Base-by-base conservation (phyloP, 2,329 filamentous ascomycete genomes). In the Fusarium sp. region DNA sequence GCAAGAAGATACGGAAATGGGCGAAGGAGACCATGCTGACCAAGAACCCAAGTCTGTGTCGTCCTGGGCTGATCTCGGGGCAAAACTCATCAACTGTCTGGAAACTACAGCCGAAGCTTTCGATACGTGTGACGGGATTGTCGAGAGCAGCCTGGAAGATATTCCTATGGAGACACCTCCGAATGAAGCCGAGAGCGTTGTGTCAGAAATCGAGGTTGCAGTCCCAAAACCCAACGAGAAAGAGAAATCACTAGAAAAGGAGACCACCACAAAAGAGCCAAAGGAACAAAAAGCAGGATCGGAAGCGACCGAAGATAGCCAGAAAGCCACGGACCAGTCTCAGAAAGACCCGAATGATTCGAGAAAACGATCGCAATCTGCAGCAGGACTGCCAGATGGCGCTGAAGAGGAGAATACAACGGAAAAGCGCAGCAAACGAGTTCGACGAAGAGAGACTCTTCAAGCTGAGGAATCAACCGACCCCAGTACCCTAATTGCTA, bases 391-490 rank as follows among this genome's bases (percentile, higher is more conserved):
- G 18, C 82, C 82, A 1, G 89, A 90, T 5, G 82, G 79, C 0
- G 82, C 76, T 1, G 88, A 89, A 10, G 89, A 91, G 54, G 89
- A 91, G 34, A 84, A 82, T 25, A 82, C 81, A 3, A 83, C 87
- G 14, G 86, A 87, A 56, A 91, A 90, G 74, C 83, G 89, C 60
- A 91, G 89, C 77, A 92, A 92, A 75, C 83, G 90, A 52, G 89
- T 89, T 30, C 85, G 90, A 47, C 84, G 90, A 57, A 73, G 80
- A 53, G 81, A 82, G 40, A 89, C 91, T 45, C 86, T 84, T 6
- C 83, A 85, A 14, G 78, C 81, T 6, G 88, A 87, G 38, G 88
- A 89, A 51, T 78, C 80, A 1, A 77, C 85, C 16, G 88, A 90
- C 64, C 82, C 86, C 9, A 85, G 83, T 53, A 84, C 83, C 1